Conservation (phyloP, 805 yeast species). For the Candida ficus region DNA sequence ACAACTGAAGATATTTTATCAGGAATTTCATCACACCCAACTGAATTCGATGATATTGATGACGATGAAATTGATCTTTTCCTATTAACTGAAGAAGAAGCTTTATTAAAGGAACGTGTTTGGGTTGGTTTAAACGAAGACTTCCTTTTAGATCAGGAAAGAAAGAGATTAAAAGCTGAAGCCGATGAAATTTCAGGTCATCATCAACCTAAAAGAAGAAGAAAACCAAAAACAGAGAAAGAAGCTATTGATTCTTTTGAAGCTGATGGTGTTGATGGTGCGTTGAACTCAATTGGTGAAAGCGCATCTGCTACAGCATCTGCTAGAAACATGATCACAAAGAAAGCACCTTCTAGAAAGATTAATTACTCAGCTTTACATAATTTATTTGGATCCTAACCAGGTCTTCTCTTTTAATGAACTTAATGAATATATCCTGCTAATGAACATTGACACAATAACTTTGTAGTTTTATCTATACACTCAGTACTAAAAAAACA, state of each 20-base stretch:
- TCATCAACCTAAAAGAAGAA: conserved; percentile 47
- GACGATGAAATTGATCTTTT: conserved; percentile 71
- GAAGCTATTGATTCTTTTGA: conserved; percentile 29
- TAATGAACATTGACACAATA: background rate
- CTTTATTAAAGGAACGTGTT: conserved; percentile 66
- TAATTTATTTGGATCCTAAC: conserved; percentile 31
- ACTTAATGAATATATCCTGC: background rate
- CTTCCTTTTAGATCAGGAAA: conserved; percentile 78
- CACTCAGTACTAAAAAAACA: background rate
- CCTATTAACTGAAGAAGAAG: conserved; percentile 64
- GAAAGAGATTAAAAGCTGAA: conserved; percentile 73
- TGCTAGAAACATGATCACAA: conserved; percentile 70
- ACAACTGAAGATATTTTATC: conserved; percentile 49
- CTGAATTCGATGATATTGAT: conserved; percentile 67
- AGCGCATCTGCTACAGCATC: conserved; percentile 65
- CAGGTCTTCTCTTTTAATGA: background rate
- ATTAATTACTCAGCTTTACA: conserved; percentile 83
- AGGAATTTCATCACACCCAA: conserved; percentile 54
- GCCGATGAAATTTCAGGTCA: conserved; percentile 87
- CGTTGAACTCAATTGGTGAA: conserved; percentile 41
- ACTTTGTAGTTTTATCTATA: too few species aligned
- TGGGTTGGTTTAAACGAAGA: conserved; percentile 93
- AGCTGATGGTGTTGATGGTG: conserved; percentile 34
- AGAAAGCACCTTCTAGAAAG: conserved; percentile 78
- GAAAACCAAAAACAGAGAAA: conserved; percentile 31